Percentiles rank a stretch among this genome's conserved stretches.
phyloP scores from a whole-genome alignment of 495 filamentous ascomycete species.

The Tuber brumale region DNA sequence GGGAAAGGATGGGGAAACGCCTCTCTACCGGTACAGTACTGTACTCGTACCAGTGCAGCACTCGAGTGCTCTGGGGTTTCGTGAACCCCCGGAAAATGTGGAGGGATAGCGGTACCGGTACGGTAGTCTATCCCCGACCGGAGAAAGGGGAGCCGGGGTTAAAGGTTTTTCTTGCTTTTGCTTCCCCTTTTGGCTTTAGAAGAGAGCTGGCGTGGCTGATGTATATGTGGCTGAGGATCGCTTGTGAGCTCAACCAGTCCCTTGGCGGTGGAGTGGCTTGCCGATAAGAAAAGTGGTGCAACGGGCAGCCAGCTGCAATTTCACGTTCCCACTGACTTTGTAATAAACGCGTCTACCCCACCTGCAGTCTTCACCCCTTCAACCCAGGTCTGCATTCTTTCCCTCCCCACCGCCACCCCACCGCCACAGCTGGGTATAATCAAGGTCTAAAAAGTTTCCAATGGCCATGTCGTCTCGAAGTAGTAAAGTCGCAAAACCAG shows the following conservation, averaged over 20 bases:
- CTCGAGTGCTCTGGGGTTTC: not conserved
- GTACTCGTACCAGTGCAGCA: too few relatives aligned
- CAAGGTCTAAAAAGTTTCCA: not conserved
- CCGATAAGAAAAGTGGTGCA: not conserved
- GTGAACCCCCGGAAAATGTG: constrained; percentile 21
- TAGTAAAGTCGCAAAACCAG: not conserved
- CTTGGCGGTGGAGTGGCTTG: not conserved
- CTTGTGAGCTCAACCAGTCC: not conserved
- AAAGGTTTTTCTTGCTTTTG: not conserved
- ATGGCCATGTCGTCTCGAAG: not conserved
- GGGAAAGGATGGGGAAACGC: not conserved
- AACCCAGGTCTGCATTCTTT: not conserved
- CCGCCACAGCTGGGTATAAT: not conserved
- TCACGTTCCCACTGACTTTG: constrained; percentile 22
- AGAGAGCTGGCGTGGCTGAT: not conserved
- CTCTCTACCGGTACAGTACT: too few relatives aligned
- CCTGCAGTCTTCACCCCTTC: not conserved
- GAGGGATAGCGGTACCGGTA: too few relatives aligned
- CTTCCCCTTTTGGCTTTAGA: not conserved
- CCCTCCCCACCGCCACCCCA: not conserved
- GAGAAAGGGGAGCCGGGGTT: not conserved
- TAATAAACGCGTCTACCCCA: constrained; percentile 36
- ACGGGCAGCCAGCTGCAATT: not conserved
- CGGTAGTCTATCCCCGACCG: too few relatives aligned
- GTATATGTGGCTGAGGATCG: not conserved